A percentile compares a stretch with the other conserved stretches of the same genome.
These are phyloP conservation scores for Sclerotinia glacialis DNA, from an alignment of 2,329 filamentous ascomycete species.

Conservation along the genomic window DNA sequence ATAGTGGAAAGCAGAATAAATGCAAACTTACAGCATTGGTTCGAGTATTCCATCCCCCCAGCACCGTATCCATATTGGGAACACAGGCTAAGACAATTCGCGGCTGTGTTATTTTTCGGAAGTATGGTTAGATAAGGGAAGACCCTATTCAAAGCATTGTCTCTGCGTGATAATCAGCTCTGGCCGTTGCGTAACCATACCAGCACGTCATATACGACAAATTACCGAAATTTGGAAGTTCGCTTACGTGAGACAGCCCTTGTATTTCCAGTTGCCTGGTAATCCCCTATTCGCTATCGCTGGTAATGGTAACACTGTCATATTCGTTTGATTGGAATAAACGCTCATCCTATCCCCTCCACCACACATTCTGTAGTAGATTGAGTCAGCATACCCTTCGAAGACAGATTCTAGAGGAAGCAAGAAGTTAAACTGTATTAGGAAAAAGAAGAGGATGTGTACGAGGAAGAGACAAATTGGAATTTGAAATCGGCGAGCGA, in stretches of 20 bases:
- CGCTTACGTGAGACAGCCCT: slow-evolving; percentile 36
- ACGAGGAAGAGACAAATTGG: no score
- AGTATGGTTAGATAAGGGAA: slow-evolving; percentile 32
- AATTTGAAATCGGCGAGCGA: neutral
- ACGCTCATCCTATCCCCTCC: slow-evolving; percentile 35
- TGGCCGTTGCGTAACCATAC: neutral
- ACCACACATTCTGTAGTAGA: slow-evolving; percentile 34
- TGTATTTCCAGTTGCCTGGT: slow-evolving; percentile 31
- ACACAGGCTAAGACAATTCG: slow-evolving; percentile 32
- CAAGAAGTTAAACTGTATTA: neutral
- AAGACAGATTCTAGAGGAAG: neutral
- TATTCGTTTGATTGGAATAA: slow-evolving; percentile 29
- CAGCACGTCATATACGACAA: slow-evolving; percentile 1
- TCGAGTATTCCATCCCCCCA: slow-evolving; percentile 34
- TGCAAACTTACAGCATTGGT: slow-evolving; percentile 31
- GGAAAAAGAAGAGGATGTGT: neutral
- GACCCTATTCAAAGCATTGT: slow-evolving; percentile 25
- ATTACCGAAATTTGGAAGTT: neutral
- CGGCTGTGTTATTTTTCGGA: slow-evolving; percentile 27
- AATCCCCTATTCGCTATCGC: slow-evolving; percentile 25
- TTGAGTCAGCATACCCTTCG: no score
- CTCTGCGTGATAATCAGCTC: slow-evolving; percentile 13
- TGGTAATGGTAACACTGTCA: slow-evolving; percentile 26
- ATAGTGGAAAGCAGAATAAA: neutral
- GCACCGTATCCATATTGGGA: slow-evolving; percentile 34